These are phyloP conservation scores for Cucumis hystrix DNA, from an alignment of 306 rosid species.

Conservation along the genomic window DNA sequence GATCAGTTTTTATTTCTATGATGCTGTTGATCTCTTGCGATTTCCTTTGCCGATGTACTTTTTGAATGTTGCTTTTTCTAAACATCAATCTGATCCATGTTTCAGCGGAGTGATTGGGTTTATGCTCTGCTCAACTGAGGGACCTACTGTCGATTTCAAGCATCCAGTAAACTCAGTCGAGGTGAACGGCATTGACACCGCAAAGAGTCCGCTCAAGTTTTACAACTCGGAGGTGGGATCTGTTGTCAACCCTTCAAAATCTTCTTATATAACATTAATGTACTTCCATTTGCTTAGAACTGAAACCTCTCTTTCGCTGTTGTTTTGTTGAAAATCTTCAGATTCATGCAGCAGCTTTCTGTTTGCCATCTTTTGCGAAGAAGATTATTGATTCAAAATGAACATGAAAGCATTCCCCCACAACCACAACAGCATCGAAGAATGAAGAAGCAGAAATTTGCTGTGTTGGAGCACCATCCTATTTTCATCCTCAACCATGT, in stretches of 20 bases:
- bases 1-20: background rate
- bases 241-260: background rate
- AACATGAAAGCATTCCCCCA: constrained; percentile 19
- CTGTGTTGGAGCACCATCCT: constrained; percentile 9
- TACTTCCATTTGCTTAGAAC: background rate
- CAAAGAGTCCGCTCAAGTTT: constrained; percentile 53
- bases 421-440: background rate
- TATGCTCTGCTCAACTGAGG: constrained; percentile 99
- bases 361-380: constrained; percentile 91
- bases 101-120: constrained; percentile 98
- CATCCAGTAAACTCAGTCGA: constrained; percentile 76
- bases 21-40: background rate
- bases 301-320: background rate
- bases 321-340: constrained; percentile 17
- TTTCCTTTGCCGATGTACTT: background rate
- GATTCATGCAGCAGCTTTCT: constrained; percentile 93
- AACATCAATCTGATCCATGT: background rate
- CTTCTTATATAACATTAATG: background rate
- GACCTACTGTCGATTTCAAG: constrained; percentile 83
- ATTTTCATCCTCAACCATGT: background rate
- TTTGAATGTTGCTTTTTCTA: background rate
- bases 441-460: background rate
- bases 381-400: constrained; percentile 53
- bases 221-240: constrained; percentile 79
- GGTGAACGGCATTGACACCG: constrained; percentile 16